Evolutionary conservation across 2,329 filamentous ascomycete species (phyloP).

Genomic region (Xylariaceae sp.): DNA sequence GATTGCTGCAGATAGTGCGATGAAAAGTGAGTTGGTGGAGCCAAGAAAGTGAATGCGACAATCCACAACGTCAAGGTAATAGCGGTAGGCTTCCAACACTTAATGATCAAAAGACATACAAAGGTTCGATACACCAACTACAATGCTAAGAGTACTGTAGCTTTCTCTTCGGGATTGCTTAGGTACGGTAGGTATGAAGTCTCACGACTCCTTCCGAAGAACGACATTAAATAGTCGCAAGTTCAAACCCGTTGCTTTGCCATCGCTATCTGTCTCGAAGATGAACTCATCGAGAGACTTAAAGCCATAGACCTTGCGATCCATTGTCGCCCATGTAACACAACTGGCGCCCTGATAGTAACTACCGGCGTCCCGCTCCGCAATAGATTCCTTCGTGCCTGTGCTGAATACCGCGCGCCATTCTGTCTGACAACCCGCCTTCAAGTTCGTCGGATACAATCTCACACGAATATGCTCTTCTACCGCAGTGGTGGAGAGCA

Average conservation of each 20-base stretch:
- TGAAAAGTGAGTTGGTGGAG: no score
- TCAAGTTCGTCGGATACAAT: slow-evolving; percentile 26
- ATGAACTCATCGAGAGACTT: slow-evolving; percentile 28
- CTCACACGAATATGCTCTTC: slow-evolving; percentile 18
- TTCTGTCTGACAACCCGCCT: slow-evolving; percentile 9
- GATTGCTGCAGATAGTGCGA: no score
- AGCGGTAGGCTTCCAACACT: no score
- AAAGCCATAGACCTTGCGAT: slow-evolving; percentile 28
- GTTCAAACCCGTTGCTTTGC: slow-evolving; percentile 15
- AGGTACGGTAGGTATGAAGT: no score
- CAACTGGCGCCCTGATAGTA: slow-evolving; percentile 27
- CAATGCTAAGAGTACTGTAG: no score
- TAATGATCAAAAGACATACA: no score
- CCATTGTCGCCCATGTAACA: slow-evolving; percentile 26
- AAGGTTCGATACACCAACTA: no score
- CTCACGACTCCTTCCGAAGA: slow-evolving; percentile 8
- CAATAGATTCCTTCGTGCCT: slow-evolving; percentile 20
- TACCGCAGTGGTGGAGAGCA: slow-evolving; percentile 16
- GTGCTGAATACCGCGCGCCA: slow-evolving; percentile 27
- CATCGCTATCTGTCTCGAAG: slow-evolving; percentile 15
- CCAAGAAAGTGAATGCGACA: no score
- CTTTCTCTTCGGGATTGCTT: no score
- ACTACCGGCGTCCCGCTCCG: slow-evolving; percentile 17
- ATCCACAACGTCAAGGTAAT: no score
- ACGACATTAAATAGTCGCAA: slow-evolving; percentile 21